Evolutionary conservation across 140 eudicot genomes (phyloP).

Genomic region (Flaveria floridana): DNA sequence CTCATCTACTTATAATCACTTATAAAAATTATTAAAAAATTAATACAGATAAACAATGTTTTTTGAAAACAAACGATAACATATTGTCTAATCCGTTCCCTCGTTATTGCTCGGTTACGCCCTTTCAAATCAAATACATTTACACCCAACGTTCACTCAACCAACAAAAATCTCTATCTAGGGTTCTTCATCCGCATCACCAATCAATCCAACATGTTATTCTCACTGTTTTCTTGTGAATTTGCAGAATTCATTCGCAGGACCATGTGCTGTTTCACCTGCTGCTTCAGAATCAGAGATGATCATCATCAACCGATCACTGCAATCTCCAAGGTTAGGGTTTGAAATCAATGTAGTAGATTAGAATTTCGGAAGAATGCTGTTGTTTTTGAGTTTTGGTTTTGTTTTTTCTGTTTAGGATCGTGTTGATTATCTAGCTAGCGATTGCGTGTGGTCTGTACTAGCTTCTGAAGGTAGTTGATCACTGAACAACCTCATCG

Average conservation of each 20-base stretch:
- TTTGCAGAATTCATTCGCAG: neutral
- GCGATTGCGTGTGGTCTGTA: constrained; percentile 43
- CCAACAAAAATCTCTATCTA: no score
- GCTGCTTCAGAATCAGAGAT: constrained; percentile 36
- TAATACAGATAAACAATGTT: no score
- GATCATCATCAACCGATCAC: constrained; percentile 25
- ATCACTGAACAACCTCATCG: neutral
- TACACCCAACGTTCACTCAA: no score
- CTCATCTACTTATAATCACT: no score
- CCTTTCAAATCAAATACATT: no score
- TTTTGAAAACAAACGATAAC: no score
- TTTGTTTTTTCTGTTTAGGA: constrained; percentile 29
- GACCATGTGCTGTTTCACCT: constrained; percentile 42
- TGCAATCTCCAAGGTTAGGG: constrained; percentile 22
- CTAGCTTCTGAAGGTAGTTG: constrained; percentile 46
- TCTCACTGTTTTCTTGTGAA: neutral
- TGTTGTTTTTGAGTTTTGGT: neutral
- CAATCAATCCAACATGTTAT: neutral
- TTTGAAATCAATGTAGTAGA: neutral
- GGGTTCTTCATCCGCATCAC: neutral
- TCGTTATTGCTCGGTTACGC: no score
- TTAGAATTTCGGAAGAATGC: neutral
- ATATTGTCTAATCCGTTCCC: no score
- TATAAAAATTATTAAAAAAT: no score
- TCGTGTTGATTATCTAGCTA: constrained; percentile 19